Conservation (phyloP, 768 basidiomycete species). For the Porpolomopsis calyptriformis region DNA sequence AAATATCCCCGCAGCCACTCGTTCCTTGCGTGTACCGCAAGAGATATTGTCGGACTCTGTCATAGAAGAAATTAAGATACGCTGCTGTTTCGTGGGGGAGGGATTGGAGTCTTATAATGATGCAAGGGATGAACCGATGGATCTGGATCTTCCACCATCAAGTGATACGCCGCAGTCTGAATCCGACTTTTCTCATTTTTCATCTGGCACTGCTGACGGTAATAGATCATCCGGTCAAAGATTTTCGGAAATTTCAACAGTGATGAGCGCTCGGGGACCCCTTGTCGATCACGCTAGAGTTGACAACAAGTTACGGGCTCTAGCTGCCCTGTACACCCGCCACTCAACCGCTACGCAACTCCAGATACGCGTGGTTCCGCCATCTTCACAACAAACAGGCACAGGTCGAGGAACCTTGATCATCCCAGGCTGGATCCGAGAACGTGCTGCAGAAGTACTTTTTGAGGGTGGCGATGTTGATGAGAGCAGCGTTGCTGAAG, state of each 20-base stretch:
- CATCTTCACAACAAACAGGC: conserved; percentile 52
- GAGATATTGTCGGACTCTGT: conserved; percentile 71
- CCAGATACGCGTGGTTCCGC: conserved; percentile 57
- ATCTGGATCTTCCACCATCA: conserved; percentile 30
- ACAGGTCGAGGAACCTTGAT: conserved; percentile 70
- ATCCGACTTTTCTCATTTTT: conserved; percentile 47
- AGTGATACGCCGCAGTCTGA: conserved; percentile 56
- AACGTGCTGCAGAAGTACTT: conserved; percentile 81
- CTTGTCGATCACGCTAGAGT: conserved; percentile 21
- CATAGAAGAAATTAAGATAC: conserved; percentile 85
- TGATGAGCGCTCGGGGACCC: conserved; percentile 33
- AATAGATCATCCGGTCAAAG: conserved; percentile 37
- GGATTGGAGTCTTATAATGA: conserved; percentile 33
- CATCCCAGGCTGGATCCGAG: conserved; percentile 92
- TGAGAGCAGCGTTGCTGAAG: conserved; percentile 73
- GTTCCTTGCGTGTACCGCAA: conserved; percentile 59
- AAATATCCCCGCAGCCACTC: conserved; percentile 52
- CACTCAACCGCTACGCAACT: conserved; percentile 73
- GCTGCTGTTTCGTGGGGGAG: conserved; percentile 79
- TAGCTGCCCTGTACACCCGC: conserved; percentile 60
- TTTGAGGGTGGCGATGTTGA: conserved; percentile 88
- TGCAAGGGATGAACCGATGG: conserved; percentile 26
- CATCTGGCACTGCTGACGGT: conserved; percentile 33
- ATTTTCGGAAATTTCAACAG: conserved; percentile 50
- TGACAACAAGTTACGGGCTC: conserved; percentile 50